These are phyloP conservation scores for Alternaria dauci DNA, from an alignment of 2,329 filamentous ascomycete species.

Conservation along the genomic window DNA sequence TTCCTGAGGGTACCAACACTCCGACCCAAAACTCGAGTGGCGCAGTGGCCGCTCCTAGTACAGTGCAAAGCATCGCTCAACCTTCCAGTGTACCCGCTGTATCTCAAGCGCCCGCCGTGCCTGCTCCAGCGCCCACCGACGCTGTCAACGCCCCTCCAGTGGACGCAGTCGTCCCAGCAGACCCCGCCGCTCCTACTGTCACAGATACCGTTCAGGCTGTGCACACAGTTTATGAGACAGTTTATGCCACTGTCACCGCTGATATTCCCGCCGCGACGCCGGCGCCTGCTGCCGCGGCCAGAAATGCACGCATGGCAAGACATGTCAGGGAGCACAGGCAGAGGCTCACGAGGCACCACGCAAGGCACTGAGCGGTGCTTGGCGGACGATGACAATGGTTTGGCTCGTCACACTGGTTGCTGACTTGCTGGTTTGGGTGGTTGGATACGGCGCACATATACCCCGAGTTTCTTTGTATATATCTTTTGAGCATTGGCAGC, in stretches of 20 bases:
- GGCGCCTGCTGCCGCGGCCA: conserved; percentile 14
- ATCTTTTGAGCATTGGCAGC: conserved; percentile 12
- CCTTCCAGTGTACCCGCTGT: conserved; percentile 10
- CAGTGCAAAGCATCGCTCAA: conserved; percentile 14
- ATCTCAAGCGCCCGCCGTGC: conserved; percentile 4
- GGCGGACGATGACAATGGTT: background rate
- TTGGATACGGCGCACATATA: conserved; percentile 16
- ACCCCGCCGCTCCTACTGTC: conserved; percentile 7
- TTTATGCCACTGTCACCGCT: conserved; percentile 25
- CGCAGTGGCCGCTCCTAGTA: conserved; percentile 10
- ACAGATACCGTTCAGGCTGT: conserved; percentile 8
- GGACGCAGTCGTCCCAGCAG: background rate
- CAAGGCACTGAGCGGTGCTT: conserved; percentile 2
- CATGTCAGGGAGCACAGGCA: conserved; percentile 28
- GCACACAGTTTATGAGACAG: conserved; percentile 26
- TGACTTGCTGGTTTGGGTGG: conserved; percentile 7
- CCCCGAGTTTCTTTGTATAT: conserved; percentile 21
- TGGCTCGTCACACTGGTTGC: conserved; percentile 13
- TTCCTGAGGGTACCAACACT: conserved; percentile 7
- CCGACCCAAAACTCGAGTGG: conserved; percentile 10
- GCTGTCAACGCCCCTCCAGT: conserved; percentile 8
- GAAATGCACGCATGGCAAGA: conserved; percentile 23
- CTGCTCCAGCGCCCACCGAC: conserved; percentile 12
- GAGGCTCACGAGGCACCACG: conserved; percentile 26
- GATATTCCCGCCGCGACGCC: conserved; percentile 18